These are phyloP conservation scores for Clitopilus hobsonii DNA, from an alignment of 768 basidiomycete species.

Conservation along the genomic window DNA sequence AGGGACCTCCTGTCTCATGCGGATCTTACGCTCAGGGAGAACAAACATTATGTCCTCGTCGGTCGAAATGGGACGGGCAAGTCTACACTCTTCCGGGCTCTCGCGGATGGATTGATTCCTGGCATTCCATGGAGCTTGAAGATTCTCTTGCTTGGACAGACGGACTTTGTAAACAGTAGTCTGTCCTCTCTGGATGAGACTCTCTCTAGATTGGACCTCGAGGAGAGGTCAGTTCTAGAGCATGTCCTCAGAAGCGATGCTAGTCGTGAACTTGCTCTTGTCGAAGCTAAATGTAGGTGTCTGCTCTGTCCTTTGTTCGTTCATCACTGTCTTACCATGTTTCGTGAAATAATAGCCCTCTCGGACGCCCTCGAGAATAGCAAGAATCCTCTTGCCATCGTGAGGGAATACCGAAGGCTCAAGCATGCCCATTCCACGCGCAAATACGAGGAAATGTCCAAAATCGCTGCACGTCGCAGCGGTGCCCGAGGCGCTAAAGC, in stretches of 20 bases:
- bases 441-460: slow-evolving; percentile 30
- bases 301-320: not conserved
- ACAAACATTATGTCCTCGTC: slow-evolving; percentile 47
- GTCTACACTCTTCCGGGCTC: slow-evolving; percentile 37
- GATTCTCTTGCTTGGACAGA: slow-evolving; percentile 42
- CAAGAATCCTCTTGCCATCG: slow-evolving; percentile 18
- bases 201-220: slow-evolving; percentile 8
- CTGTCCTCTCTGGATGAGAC: slow-evolving; percentile 13
- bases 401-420: slow-evolving; percentile 20
- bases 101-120: slow-evolving; percentile 41
- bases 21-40: slow-evolving; percentile 45
- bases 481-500: slow-evolving; percentile 56
- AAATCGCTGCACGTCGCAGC: slow-evolving; percentile 46
- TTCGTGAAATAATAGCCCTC: slow-evolving; percentile 5
- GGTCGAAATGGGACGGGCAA: slow-evolving; percentile 57
- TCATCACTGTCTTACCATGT: not conserved
- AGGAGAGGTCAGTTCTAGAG: slow-evolving; percentile 23
- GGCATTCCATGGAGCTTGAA: slow-evolving; percentile 37
- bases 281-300: slow-evolving; percentile 19
- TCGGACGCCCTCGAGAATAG: slow-evolving; percentile 20
- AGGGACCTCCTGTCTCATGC: slow-evolving; percentile 49
- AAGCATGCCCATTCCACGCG: slow-evolving; percentile 20
- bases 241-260: slow-evolving; percentile 41
- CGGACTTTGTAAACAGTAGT: slow-evolving; percentile 18
- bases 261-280: slow-evolving; percentile 25